Base-by-base conservation (phyloP, 352 stramenopile genomes). In the Thalassiosira exigua region DNA sequence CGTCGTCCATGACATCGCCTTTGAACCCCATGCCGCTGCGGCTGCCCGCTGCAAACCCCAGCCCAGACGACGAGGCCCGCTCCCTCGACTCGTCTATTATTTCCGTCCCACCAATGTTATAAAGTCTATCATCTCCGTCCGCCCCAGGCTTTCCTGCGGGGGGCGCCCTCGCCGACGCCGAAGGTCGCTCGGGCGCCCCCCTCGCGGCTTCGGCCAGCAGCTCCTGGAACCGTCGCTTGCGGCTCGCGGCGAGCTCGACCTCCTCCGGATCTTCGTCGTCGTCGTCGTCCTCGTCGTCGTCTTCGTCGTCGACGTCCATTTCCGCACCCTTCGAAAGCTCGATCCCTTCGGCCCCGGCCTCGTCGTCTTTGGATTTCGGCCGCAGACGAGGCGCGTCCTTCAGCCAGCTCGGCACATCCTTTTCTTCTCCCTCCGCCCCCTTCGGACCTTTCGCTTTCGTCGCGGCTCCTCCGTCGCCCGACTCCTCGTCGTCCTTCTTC, bases 171-270 rank as follows among this genome's bases (percentile, higher is more conserved):
- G 36, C 7, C 7, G 36, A 14, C 36, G 36, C 14, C 14, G 7
- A 7, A 14, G 7, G 36, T 44, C 36, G 7, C 36, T 44, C 36
- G 36, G 36, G 36, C 36, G 36, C 36, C 36, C 7, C 36, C 14
- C 14, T 44, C 36, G 7, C 14, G 36, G 36, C 7, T 30, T 51
- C 24, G 29, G 57, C 22, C 24, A 79, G 14, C 22, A 79, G 56
- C 22, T 79, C 69, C 32, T 79, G 32, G 36, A 79, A 70, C 42
- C 39, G 58, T 26, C n/a, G 26, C 58, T 79, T 51, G 19, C 44
- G 30, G 22, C 57, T 32, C 1, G 36, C 36, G 36, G 36, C 36
- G 7, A 14, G 7, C 36, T 7, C 7, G 36, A 44, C 36, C 36
- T 44, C 36, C 36, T 7, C 36, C 7, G 7, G 7, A 7, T 44